Evolutionary conservation across 1,284 basidiomycete species (phyloP).

Genomic region (Trichosporon sp.): DNA sequence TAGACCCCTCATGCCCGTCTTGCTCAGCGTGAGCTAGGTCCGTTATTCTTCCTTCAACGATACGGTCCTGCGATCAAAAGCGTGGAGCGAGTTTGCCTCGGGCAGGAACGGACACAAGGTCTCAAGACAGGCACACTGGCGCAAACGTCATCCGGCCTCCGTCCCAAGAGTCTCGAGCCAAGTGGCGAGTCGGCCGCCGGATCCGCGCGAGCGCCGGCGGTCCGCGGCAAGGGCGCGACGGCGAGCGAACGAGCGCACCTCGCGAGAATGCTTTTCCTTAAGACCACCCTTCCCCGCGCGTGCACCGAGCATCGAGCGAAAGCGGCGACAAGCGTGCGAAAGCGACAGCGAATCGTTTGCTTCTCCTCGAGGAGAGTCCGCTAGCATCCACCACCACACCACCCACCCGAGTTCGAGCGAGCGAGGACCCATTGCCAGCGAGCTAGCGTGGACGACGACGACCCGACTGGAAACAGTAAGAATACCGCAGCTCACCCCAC

Average conservation of each 20-base stretch:
- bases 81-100: conserved; percentile 18
- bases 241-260: background rate
- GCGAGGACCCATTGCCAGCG: background rate
- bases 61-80: conserved; percentile 10
- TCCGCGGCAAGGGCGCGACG: conserved; percentile 3
- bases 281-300: background rate
- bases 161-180: conserved; percentile 8
- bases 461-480: conserved; percentile 35
- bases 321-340: conserved; percentile 6
- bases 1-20: conserved; percentile 28
- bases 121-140: conserved; percentile 14
- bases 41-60: background rate
- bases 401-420: background rate
- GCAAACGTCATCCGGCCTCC: conserved; percentile 15
- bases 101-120: conserved; percentile 10
- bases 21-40: conserved; percentile 21
- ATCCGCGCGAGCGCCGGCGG: background rate
- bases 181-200: conserved; percentile 4
- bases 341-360: conserved; percentile 16
- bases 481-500: conserved; percentile 44
- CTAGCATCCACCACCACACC: conserved; percentile 3
- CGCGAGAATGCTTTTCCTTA: background rate
- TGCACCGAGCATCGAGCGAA: conserved; percentile 19
- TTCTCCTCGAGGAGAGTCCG: conserved; percentile 19
- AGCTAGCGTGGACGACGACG: conserved; percentile 31